These are phyloP conservation scores for Trichothecium sympodiale DNA, from an alignment of 2,329 filamentous ascomycete species.

Conservation along the genomic window DNA sequence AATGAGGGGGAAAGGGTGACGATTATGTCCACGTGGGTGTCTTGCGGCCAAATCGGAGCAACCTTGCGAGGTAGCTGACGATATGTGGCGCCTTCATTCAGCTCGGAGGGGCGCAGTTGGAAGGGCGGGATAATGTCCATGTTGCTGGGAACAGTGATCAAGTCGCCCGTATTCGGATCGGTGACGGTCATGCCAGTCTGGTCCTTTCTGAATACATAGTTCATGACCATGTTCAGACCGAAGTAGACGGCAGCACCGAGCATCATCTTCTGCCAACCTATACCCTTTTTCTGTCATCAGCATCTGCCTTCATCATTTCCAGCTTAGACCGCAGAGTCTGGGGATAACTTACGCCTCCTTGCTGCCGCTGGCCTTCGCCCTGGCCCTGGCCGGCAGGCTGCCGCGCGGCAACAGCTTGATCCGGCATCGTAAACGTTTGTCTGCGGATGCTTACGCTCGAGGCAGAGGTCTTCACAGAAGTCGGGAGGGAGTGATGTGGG, in stretches of 20 bases:
- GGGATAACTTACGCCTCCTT: neutral
- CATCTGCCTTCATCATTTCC: no score
- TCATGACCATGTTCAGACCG: conserved; percentile 47
- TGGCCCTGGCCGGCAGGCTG: neutral
- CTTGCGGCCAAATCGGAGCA: conserved; percentile 77
- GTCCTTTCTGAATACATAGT: conserved; percentile 38
- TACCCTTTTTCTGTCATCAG: conserved; percentile 13
- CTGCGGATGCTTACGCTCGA: no score
- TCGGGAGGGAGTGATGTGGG: no score
- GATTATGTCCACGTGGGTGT: conserved; percentile 69
- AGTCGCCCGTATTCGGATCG: conserved; percentile 37
- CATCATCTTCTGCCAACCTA: conserved; percentile 34
- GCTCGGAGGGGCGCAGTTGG: conserved; percentile 47
- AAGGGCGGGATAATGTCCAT: conserved; percentile 52
- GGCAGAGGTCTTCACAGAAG: no score
- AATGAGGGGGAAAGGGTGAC: conserved; percentile 75
- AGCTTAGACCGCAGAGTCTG: no score
- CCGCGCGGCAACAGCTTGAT: neutral
- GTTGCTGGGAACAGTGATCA: conserved; percentile 41
- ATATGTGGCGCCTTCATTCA: conserved; percentile 52
- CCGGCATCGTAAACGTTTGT: no score
- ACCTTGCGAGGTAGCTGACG: conserved; percentile 58
- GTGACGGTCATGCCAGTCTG: conserved; percentile 34
- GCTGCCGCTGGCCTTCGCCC: neutral
- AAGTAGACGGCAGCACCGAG: conserved; percentile 46